Evolutionary conservation across 139 green algal species (phyloP), one percentile per base, ranked within the genome.

Genomic region (Monoraphidium neglectum): DNA sequence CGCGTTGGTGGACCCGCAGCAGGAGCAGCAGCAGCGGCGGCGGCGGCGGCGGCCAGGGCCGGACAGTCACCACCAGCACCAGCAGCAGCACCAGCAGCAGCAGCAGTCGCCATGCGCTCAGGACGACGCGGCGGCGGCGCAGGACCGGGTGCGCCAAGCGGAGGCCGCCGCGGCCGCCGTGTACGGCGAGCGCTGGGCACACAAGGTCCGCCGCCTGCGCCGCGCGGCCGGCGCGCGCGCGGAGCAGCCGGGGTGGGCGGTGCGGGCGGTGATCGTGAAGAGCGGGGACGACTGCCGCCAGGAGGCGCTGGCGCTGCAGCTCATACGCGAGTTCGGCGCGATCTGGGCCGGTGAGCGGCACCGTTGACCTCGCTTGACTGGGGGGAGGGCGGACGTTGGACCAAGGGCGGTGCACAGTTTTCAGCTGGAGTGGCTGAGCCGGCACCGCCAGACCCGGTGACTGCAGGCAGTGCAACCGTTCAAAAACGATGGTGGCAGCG

Each of bases 181-280:
- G 51, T 91, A 96, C 59, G 93, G 93, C 24, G 93, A 97, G 82
- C 75, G 67, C 1, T 97, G 89, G 88, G 35, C 36, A 21, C 68
- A 77, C 18, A 80, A 78, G 75, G 64, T 53, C 69, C 67, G 61
- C 49, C 83, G 93, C 18, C 85, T 99, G 33, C 82, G 93, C 67
- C 24, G 64, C 21, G 72, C 87, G 53, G 95, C 90, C 16, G 43
- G 43, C 8, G 94, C 93, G 4, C 91, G 94, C 68, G 95, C 95
- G 21, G 65, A 68, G 33, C 83, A 87, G 2, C 82, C 88, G 8
- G 94, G 93, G 23, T 99, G 96, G 96, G 86, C 89, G 51, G 68
- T 99, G 74, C 77, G 89, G 10, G 88, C 83, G n/a, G 84, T 97
- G n/a, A 98, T 99, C 71, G 94, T 99, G n/a, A 99, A 99, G 84